Conservation (phyloP, 2,329 filamentous ascomycete species). For the Talaromyces pinophilus region DNA sequence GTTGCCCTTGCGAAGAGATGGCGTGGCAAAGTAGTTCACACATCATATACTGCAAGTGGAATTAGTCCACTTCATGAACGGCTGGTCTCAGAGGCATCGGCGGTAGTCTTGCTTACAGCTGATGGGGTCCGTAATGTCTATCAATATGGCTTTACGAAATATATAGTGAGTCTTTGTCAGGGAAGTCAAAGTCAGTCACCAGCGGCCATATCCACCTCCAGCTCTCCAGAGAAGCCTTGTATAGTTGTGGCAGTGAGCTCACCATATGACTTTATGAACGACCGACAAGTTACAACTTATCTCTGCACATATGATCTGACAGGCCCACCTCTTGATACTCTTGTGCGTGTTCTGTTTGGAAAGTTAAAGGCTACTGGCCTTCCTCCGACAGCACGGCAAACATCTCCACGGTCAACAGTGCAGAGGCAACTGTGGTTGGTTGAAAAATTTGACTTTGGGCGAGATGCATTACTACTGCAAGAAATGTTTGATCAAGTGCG, state of each 20-base stretch:
- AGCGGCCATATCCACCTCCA: background rate
- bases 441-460: constrained; percentile 19
- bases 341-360: constrained; percentile 20
- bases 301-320: constrained; percentile 21
- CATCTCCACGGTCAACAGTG: background rate
- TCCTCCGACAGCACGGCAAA: constrained; percentile 18
- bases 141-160: constrained; percentile 22
- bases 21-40: constrained; percentile 22
- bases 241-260: constrained; percentile 22
- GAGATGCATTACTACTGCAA: constrained; percentile 14
- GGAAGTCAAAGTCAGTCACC: constrained; percentile 3
- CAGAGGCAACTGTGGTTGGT: constrained; percentile 21
- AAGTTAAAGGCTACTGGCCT: constrained; percentile 17
- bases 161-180: constrained; percentile 22
- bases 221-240: constrained; percentile 15
- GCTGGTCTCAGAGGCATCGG: constrained; percentile 19
- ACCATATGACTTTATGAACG: constrained; percentile 23
- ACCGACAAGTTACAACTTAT: constrained; percentile 19
- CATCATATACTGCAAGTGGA: constrained; percentile 22
- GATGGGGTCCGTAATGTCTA: constrained; percentile 23
- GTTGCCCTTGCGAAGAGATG: constrained; percentile 22
- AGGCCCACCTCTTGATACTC: constrained; percentile 13
- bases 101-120: constrained; percentile 21
- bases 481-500: constrained; percentile 22
- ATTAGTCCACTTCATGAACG: constrained; percentile 22